A percentile compares a stretch with the other conserved stretches of the same genome.
These are phyloP conservation scores for Xylaria grammica DNA, from an alignment of 495 filamentous ascomycete species.

Conservation along the genomic window DNA sequence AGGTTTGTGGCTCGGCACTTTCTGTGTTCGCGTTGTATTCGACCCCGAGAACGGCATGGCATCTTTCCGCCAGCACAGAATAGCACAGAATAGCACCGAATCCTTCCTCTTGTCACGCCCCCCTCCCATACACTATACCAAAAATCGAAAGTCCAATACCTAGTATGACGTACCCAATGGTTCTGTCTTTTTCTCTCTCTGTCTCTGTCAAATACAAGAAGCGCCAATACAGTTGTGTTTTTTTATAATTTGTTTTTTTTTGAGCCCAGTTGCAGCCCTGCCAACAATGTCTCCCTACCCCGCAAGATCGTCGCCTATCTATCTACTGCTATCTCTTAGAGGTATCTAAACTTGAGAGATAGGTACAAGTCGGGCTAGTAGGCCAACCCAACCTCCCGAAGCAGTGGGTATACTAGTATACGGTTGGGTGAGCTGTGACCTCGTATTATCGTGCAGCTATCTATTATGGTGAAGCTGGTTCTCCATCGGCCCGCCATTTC, in stretches of 20 bases:
- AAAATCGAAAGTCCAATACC: constrained; percentile 32
- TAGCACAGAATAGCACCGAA: not conserved
- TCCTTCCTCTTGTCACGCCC: constrained; percentile 6
- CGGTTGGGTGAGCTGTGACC: constrained; percentile 11
- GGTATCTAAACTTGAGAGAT: not conserved
- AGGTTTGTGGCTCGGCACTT: constrained; percentile 35
- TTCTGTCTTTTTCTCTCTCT: constrained; percentile 27
- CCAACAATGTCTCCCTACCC: constrained; percentile 12
- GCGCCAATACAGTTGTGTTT: constrained; percentile 2
- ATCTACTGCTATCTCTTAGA: no score
- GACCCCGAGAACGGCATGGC: constrained; percentile 3
- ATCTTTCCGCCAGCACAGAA: constrained; percentile 1
- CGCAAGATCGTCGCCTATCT: constrained; percentile 3
- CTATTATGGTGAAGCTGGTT: no score
- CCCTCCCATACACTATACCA: constrained; percentile 19
- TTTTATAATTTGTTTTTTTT: no score
- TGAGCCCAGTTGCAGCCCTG: constrained; percentile 2
- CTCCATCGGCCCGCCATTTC: constrained; percentile 3
- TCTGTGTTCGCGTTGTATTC: constrained; percentile 31
- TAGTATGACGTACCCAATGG: constrained; percentile 37
- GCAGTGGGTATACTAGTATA: not conserved
- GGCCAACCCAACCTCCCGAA: constrained; percentile 7
- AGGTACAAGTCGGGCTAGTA: not conserved
- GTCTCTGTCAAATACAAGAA: constrained; percentile 11
- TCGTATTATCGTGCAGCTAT: constrained; percentile 23